Percentiles rank a stretch among this genome's conserved stretches.
Evolutionary conservation across 495 filamentous ascomycete genomes (phyloP).

Genomic region (Bacidia rubella): DNA sequence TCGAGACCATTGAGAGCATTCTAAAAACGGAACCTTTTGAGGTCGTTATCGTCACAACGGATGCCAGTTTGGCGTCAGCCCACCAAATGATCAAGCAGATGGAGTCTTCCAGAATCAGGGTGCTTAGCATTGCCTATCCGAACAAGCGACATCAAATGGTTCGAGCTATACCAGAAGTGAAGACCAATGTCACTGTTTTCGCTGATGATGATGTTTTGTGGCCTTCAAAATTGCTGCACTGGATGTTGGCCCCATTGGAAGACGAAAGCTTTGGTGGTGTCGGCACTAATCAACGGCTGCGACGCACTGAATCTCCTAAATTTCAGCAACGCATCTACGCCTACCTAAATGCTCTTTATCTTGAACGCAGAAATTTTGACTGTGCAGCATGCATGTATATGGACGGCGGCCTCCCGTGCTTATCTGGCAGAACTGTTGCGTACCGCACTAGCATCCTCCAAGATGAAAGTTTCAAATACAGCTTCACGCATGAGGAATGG

Average conservation of each 20-base stretch:
- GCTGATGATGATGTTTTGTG: constrained; percentile 83
- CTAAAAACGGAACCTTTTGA: constrained; percentile 42
- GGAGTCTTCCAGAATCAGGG: constrained; percentile 38
- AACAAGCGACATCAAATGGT: constrained; percentile 83
- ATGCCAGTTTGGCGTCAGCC: constrained; percentile 44
- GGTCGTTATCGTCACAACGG: constrained; percentile 50
- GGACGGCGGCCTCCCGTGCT: constrained; percentile 75
- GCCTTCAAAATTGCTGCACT: constrained; percentile 61
- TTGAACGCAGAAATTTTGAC: constrained; percentile 78
- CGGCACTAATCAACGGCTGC: constrained; percentile 68
- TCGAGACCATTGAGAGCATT: constrained; percentile 46
- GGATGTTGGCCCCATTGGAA: constrained; percentile 78
- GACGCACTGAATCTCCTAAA: constrained; percentile 44
- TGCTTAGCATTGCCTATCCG: constrained; percentile 42
- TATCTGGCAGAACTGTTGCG: constrained; percentile 75
- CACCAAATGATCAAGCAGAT: constrained; percentile 38
- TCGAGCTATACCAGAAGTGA: constrained; percentile 61
- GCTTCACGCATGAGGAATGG: constrained; percentile 55
- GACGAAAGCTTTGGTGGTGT: constrained; percentile 64
- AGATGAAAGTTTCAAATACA: constrained; percentile 55
- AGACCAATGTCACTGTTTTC: constrained; percentile 62
- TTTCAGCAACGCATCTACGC: constrained; percentile 49
- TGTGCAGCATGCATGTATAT: constrained; percentile 75
- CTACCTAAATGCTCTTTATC: constrained; percentile 69
- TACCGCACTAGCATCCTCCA: constrained; percentile 74